phyloP scores from a whole-genome alignment of 2,329 filamentous ascomycete genomes.

The Verticillium alfalfae region DNA sequence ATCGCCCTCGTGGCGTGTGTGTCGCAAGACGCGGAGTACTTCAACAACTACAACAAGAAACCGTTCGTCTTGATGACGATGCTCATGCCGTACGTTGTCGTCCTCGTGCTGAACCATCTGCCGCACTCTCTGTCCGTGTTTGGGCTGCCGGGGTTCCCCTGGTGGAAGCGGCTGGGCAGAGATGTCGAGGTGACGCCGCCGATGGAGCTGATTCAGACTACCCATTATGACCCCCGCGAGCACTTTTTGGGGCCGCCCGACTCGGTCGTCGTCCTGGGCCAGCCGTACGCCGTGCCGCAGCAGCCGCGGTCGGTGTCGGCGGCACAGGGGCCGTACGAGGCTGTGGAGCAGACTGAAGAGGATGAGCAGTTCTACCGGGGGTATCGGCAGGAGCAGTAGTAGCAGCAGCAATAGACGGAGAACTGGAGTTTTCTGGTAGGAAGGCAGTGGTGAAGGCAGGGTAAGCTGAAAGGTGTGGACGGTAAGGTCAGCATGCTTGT shows the following conservation, averaged over 20 bases:
- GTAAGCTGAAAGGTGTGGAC: too few relatives aligned
- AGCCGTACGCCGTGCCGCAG: not conserved
- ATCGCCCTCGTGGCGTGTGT: slow-evolving; percentile 20
- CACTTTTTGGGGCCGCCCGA: not conserved
- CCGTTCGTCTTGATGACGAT: not conserved
- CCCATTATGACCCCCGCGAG: not conserved
- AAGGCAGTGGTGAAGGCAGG: too few relatives aligned
- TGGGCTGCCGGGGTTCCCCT: not conserved
- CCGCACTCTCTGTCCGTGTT: not conserved
- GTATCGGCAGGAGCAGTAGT: not conserved
- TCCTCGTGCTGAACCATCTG: slow-evolving; percentile 1
- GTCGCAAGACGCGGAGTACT: slow-evolving; percentile 11
- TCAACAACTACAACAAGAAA: slow-evolving; percentile 13
- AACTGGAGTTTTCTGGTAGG: not conserved
- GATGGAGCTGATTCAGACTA: not conserved
- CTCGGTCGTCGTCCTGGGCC: not conserved
- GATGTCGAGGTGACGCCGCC: not conserved
- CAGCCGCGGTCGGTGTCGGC: not conserved
- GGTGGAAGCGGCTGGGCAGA: not conserved
- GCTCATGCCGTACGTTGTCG: not conserved
- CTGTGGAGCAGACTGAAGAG: not conserved
- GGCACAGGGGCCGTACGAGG: not conserved
- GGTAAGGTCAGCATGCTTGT: too few relatives aligned
- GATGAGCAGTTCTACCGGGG: not conserved
- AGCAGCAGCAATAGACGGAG: not conserved